Percentiles rank a stretch among this genome's conserved stretches.
Evolutionary conservation across 345 rosid genomes (phyloP).

Genomic region (Raphanus sativus): DNA sequence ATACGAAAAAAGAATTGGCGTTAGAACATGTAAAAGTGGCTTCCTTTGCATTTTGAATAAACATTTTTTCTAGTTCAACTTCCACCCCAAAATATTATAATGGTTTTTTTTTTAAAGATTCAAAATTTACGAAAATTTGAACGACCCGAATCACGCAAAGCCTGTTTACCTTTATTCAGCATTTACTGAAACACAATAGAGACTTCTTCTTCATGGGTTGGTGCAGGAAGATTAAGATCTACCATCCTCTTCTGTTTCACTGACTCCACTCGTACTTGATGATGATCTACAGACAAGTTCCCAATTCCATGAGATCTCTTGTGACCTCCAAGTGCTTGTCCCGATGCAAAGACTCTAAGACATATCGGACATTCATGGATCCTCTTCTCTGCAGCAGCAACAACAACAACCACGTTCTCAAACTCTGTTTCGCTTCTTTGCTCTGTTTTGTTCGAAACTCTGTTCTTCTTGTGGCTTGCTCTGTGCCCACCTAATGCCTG

Average conservation of each 20-base stretch:
- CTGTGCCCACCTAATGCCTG: conserved; percentile 93
- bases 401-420: conserved; percentile 23
- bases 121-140: conserved; percentile 48
- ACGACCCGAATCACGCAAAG: conserved; percentile 48
- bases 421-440: conserved; percentile 40
- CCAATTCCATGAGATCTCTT: conserved; percentile 78
- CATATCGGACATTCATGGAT: conserved; percentile 83
- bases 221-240: conserved; percentile 96
- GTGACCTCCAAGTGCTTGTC: conserved; percentile 98
- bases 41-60: conserved; percentile 34
- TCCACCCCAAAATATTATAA: conserved; percentile 11
- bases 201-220: conserved; percentile 73
- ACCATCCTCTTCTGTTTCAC: conserved; percentile 48
- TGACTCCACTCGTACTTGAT: conserved; percentile 20
- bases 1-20: conserved; percentile 43
- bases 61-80: conserved; percentile 10
- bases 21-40: conserved; percentile 50
- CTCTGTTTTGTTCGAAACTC: conserved; percentile 34
- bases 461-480: conserved; percentile 86
- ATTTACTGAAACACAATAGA: conserved; percentile 67
- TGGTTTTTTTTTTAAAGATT: conserved; percentile 28
- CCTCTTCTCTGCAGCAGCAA: conserved; percentile 40
- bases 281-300: conserved; percentile 32
- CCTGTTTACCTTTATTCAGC: conserved; percentile 46
- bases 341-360: conserved; percentile 75